Evolutionary conservation across 257 asterid genomes (phyloP).

Genomic region (Solanum arcanum): DNA sequence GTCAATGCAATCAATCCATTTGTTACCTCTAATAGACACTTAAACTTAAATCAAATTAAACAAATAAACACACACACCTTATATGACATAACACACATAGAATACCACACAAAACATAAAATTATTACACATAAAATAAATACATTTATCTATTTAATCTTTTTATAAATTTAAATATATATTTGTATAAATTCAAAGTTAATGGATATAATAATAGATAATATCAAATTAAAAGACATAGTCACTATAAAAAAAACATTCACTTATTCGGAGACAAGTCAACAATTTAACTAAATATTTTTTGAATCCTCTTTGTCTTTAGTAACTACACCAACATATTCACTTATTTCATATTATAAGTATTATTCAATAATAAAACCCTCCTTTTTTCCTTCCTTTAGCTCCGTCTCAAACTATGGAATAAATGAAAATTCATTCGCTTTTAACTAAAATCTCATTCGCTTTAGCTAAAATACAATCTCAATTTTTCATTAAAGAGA

Average conservation of each 20-base stretch:
- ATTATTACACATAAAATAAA: background rate
- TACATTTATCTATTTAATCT: no score
- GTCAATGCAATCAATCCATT: no score
- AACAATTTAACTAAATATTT: no score
- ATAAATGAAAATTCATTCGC: background rate
- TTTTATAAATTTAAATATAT: fast-evolving
- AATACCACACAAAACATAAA: background rate
- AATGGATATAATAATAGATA: no score
- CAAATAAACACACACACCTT: background rate
- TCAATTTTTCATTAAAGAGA: no score
- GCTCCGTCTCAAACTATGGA: background rate
- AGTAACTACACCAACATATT: background rate
- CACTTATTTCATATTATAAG: background rate
- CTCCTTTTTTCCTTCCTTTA: background rate
- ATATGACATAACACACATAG: no score
- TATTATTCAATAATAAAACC: background rate
- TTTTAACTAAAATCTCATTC: background rate
- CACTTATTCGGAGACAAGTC: no score
- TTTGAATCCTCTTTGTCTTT: background rate
- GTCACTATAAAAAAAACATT: no score
- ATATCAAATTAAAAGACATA: no score
- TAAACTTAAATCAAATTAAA: no score
- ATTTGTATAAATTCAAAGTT: fast-evolving
- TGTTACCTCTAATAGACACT: no score
- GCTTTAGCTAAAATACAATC: background rate